A percentile compares a stretch with the other conserved stretches of the same genome.
phyloP scores from a whole-genome alignment of 768 basidiomycete genomes.

The Suillus hirtellus region DNA sequence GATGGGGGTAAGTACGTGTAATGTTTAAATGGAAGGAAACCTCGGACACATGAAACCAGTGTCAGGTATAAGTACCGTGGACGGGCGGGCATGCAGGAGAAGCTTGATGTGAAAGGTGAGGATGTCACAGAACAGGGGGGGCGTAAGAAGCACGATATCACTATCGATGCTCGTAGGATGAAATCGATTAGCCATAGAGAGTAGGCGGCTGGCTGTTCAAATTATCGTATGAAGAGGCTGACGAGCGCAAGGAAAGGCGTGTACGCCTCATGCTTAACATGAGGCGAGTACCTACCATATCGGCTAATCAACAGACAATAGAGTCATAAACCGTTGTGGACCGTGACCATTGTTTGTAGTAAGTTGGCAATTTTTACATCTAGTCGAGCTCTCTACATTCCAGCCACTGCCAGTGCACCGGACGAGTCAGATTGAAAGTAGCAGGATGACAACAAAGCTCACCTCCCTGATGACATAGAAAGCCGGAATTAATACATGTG shows the following conservation, averaged over 20 bases:
- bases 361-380: too few relatives aligned
- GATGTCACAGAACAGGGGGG: slow-evolving; percentile 5
- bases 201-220: neutral
- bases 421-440: neutral
- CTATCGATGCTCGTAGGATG: slow-evolving; percentile 3
- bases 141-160: slow-evolving; percentile 10
- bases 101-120: slow-evolving; percentile 7
- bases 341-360: neutral
- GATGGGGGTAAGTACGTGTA: neutral
- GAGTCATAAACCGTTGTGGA: neutral
- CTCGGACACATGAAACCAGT: slow-evolving; percentile 1
- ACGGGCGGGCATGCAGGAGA: neutral
- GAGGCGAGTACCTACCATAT: slow-evolving; percentile 2
- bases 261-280: slow-evolving; percentile 2
- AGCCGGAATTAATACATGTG: neutral
- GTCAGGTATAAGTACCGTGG: slow-evolving; percentile 7
- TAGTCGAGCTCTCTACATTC: neutral
- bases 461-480: neutral
- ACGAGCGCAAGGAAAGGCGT: slow-evolving; percentile 1
- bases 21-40: neutral
- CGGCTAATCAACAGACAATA: neutral
- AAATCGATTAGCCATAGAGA: neutral
- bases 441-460: neutral
- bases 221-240: slow-evolving; percentile 6
- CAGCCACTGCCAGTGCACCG: neutral